These are phyloP conservation scores for Melanogaster broomeanus DNA, from an alignment of 768 basidiomycete species.

Conservation along the genomic window DNA sequence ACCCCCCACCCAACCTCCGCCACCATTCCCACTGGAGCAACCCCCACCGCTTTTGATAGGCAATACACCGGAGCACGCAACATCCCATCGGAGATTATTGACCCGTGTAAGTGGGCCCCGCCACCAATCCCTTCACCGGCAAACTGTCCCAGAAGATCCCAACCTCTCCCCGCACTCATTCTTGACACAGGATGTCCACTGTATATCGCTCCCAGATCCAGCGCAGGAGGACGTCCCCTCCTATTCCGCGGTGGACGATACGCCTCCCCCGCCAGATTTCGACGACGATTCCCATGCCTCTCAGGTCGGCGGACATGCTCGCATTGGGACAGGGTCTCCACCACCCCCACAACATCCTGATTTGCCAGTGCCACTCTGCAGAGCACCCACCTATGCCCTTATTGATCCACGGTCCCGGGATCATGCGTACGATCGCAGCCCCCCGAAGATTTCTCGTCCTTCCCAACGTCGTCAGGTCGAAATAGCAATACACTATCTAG, in stretches of 20 bases:
- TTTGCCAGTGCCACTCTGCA: not conserved
- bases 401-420: not conserved
- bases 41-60: not conserved
- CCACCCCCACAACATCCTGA: not conserved
- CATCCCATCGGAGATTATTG: not conserved
- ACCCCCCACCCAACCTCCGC: not conserved
- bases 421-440: not conserved
- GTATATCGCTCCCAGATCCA: not conserved
- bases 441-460: not conserved
- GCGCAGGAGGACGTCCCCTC: not conserved
- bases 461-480: not conserved
- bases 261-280: not conserved
- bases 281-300: not conserved
- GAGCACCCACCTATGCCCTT: not conserved
- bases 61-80: not conserved
- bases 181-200: not conserved
- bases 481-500: not conserved
- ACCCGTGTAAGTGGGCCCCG: not conserved
- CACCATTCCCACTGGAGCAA: not conserved
- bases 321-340: not conserved
- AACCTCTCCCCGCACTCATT: not conserved
- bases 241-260: slow-evolving; percentile 1
- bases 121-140: not conserved
- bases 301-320: not conserved
- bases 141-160: not conserved